These are phyloP conservation scores for Chytriomyces confervae DNA, from an alignment of 192 early-diverging fungal genomes.

Conservation along the genomic window DNA sequence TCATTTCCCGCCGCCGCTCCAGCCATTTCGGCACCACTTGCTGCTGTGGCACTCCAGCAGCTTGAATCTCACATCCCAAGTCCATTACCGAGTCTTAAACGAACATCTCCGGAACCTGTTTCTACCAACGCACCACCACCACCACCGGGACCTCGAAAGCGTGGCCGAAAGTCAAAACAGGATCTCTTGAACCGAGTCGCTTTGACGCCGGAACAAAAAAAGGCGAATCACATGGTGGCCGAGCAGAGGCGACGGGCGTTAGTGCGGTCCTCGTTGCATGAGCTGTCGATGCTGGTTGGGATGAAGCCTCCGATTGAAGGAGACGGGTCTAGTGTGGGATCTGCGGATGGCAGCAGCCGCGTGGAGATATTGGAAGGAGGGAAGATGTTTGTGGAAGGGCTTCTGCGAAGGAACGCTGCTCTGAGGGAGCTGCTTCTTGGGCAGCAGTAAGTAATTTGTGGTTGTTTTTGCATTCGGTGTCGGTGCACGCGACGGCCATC, in stretches of 20 bases:
- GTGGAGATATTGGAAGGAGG: constrained; percentile 20
- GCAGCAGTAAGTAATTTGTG: no score
- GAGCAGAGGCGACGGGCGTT: constrained; percentile 2
- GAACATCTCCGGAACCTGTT: no score
- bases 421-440: no score
- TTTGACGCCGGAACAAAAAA: neutral
- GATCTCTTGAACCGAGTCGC: neutral
- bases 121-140: neutral
- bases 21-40: no score
- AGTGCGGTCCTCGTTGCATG: neutral
- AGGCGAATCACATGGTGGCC: constrained; percentile 13
- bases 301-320: constrained; percentile 20
- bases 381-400: neutral
- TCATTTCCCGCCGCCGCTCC: no score
- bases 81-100: no score
- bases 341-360: neutral
- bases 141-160: neutral
- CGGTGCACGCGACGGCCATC: no score
- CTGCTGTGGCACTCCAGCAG: no score
- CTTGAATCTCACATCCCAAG: no score
- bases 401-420: no score
- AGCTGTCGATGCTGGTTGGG: neutral
- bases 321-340: constrained; percentile 5
- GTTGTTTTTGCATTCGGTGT: no score
- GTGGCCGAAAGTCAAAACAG: neutral